Evolutionary conservation across 1,139 yeast genomes (phyloP).

Genomic region (Pichia sp.): DNA sequence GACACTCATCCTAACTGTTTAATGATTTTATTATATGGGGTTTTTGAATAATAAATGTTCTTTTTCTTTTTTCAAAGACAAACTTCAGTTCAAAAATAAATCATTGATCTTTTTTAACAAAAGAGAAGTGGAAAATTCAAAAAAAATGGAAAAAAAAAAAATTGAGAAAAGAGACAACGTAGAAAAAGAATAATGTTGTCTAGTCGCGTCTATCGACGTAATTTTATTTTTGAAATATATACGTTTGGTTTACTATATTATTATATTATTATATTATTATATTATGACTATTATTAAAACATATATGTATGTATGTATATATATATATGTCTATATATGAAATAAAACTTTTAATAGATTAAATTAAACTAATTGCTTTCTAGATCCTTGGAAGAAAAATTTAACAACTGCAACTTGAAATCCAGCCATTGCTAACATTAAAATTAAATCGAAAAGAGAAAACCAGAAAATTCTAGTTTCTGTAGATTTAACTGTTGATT

Average conservation of each 20-base stretch:
- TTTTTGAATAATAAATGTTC: background rate
- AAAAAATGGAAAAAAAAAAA: too few relatives aligned
- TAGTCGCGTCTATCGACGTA: too few relatives aligned
- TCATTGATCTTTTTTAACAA: too few relatives aligned
- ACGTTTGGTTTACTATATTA: too few relatives aligned
- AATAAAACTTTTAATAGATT: too few relatives aligned
- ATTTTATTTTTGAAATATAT: background rate
- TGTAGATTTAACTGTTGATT: conserved; percentile 84
- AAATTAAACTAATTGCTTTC: conserved; percentile 65
- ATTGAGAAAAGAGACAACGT: too few relatives aligned
- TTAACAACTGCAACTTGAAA: conserved; percentile 82
- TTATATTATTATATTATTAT: too few relatives aligned
- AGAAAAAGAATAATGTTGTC: too few relatives aligned
- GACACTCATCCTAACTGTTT: conserved; percentile 67
- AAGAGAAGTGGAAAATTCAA: too few relatives aligned
- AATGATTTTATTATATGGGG: background rate
- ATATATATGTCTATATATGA: too few relatives aligned
- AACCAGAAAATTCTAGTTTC: conserved; percentile 83
- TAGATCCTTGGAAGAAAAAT: conserved; percentile 76
- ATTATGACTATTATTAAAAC: too few relatives aligned
- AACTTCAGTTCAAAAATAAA: too few relatives aligned
- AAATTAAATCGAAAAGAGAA: conserved; percentile 69
- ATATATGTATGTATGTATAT: background rate
- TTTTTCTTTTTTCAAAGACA: background rate
- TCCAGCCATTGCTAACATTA: conserved; percentile 82